Percentiles rank a stretch among this genome's conserved stretches.
Evolutionary conservation across 306 rosid species (phyloP).

Genomic region (Prunus salicina): DNA sequence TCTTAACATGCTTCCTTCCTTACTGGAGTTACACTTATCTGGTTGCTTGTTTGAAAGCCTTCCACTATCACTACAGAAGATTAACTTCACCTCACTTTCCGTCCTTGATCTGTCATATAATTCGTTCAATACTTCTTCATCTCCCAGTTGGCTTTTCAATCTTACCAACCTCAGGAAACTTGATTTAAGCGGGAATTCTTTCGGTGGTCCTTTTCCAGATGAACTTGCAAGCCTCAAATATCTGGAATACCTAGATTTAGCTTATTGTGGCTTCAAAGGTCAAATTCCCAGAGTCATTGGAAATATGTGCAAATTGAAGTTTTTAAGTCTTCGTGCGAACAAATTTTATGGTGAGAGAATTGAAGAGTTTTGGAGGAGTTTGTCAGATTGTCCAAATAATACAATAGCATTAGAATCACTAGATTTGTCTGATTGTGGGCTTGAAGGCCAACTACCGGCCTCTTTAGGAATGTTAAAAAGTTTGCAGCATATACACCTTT

Average conservation of each 20-base stretch:
- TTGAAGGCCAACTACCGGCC: background rate
- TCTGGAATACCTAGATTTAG: background rate
- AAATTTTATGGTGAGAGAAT: background rate
- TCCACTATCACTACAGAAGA: background rate
- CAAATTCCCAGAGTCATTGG: background rate
- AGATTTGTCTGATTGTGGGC: background rate
- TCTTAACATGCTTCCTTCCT: constrained; percentile 21
- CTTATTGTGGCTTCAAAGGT: rapidly evolving
- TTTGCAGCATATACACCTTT: background rate
- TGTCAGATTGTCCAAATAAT: background rate
- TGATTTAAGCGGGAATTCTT: rapidly evolving
- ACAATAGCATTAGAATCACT: too few species aligned
- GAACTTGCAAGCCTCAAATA: background rate
- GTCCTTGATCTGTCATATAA: background rate
- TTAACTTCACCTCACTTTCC: background rate
- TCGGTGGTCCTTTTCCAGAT: background rate
- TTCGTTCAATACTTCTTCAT: background rate
- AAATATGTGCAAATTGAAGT: constrained; percentile 8
- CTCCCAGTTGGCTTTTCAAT: constrained; percentile 24
- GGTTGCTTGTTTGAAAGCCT: background rate
- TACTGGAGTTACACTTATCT: background rate
- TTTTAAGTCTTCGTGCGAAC: background rate
- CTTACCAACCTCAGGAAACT: constrained; percentile 1
- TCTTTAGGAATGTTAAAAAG: constrained; percentile 12
- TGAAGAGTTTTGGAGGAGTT: background rate